Evolutionary conservation across 176 grass and related monocot species (phyloP).

Genomic region (Tillandsia leiboldiana): DNA sequence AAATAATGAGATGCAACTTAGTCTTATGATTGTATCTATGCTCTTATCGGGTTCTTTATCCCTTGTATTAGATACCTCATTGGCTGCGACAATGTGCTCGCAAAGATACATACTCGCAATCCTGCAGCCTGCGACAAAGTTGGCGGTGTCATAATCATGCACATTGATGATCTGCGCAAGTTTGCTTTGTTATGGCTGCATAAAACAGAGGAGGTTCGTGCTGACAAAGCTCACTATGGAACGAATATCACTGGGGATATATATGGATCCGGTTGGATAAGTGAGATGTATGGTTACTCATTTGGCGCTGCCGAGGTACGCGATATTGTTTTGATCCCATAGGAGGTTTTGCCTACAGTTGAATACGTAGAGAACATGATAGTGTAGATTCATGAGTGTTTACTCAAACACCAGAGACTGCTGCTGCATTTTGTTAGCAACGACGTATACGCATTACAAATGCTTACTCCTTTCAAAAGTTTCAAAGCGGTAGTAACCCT

Average conservation of each 20-base stretch:
- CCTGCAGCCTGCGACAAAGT: slow-evolving; percentile 91
- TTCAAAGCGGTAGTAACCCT: neutral
- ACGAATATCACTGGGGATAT: slow-evolving; percentile 96
- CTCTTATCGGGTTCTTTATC: slow-evolving; percentile 8
- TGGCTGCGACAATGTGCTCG: slow-evolving; percentile 92
- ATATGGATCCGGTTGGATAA: slow-evolving; percentile 94
- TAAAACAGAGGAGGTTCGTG: slow-evolving; percentile 83
- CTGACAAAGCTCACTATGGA: slow-evolving; percentile 89
- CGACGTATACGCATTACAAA: neutral
- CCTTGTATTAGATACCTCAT: slow-evolving; percentile 68
- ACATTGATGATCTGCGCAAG: slow-evolving; percentile 78
- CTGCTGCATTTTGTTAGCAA: neutral
- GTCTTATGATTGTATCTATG: neutral
- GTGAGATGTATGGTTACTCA: slow-evolving; percentile 97
- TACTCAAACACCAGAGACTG: neutral
- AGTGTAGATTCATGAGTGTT: neutral
- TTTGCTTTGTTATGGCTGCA: slow-evolving; percentile 94
- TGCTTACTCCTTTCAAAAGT: neutral
- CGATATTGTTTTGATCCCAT: neutral
- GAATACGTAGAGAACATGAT: slow-evolving; percentile 1
- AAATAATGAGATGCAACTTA: neutral
- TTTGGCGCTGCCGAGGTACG: slow-evolving; percentile 90
- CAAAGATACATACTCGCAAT: slow-evolving; percentile 86
- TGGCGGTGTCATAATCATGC: slow-evolving; percentile 99
- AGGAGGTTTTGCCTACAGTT: neutral